A percentile compares a stretch with the other conserved stretches of the same genome.
Evolutionary conservation across 805 yeast species (phyloP).

Genomic region (Sporopachydermia quercuum): DNA sequence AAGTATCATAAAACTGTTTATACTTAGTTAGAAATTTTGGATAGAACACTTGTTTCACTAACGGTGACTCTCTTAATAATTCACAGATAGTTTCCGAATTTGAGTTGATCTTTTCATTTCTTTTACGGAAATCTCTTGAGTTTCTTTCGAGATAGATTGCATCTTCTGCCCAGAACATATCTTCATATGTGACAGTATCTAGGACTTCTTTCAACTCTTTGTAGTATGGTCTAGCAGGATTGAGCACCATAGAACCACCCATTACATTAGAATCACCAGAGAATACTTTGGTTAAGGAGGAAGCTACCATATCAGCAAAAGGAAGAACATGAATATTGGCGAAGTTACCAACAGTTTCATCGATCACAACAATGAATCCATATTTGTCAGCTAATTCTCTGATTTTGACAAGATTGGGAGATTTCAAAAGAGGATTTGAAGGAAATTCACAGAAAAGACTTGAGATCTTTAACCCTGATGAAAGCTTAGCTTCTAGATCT

Average conservation of each 20-base stretch:
- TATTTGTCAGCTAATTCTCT: conserved; percentile 51
- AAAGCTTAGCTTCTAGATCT: conserved; percentile 47
- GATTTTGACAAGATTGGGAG: conserved; percentile 62
- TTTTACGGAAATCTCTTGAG: conserved; percentile 68
- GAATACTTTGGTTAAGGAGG: conserved; percentile 83
- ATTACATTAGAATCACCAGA: conserved; percentile 91
- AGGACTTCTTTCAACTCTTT: conserved; percentile 32
- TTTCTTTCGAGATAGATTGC: conserved; percentile 85
- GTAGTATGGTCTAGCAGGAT: conserved; percentile 45
- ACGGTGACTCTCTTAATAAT: conserved; percentile 11
- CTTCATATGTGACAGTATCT: conserved; percentile 46
- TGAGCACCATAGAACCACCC: conserved; percentile 81
- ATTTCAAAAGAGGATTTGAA: conserved; percentile 78
- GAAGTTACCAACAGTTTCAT: conserved; percentile 90
- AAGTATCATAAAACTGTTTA: conserved; percentile 50
- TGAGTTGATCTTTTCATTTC: conserved; percentile 31
- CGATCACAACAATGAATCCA: conserved; percentile 70
- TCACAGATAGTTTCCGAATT: conserved; percentile 25
- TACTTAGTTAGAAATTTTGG: conserved; percentile 42
- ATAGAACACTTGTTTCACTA: conserved; percentile 54
- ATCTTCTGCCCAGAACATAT: conserved; percentile 84
- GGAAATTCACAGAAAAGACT: conserved; percentile 89
- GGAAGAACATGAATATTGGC: conserved; percentile 70
- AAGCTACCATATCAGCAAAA: conserved; percentile 73
- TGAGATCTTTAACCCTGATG: conserved; percentile 49